phyloP scores from a whole-genome alignment of 2,329 filamentous ascomycete genomes.

The Fusarium circinatum region DNA sequence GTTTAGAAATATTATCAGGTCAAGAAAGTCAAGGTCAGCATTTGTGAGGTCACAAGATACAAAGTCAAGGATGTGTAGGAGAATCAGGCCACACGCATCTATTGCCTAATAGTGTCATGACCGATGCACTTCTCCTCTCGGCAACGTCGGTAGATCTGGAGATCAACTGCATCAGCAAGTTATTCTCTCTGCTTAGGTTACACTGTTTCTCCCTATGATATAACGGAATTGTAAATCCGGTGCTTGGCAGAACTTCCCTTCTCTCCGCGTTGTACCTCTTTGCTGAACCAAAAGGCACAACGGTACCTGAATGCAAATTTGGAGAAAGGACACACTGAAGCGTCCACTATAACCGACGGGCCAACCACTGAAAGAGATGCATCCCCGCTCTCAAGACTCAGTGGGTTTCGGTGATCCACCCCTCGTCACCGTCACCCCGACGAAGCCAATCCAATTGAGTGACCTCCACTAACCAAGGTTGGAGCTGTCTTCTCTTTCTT shows the following conservation, averaged over 20 bases:
- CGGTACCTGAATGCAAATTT: constrained; percentile 19
- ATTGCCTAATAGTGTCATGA: constrained; percentile 20
- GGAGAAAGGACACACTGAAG: constrained; percentile 20
- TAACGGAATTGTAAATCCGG: constrained; percentile 18
- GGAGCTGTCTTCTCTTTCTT: constrained; percentile 26
- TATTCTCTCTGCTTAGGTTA: too few relatives aligned
- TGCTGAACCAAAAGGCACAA: not conserved
- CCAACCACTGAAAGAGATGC: constrained; percentile 10
- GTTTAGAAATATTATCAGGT: fast-evolving
- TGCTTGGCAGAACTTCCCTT: not conserved
- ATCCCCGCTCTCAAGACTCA: constrained; percentile 16
- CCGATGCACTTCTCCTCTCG: constrained; percentile 33
- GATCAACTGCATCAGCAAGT: not conserved
- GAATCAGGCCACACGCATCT: constrained; percentile 30
- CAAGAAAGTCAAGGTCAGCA: not conserved
- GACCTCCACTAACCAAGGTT: constrained; percentile 22
- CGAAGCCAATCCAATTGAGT: not conserved
- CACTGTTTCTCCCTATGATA: not conserved
- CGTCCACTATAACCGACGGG: constrained; percentile 6
- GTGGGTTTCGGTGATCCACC: constrained; percentile 36
- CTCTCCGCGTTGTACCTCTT: constrained; percentile 4
- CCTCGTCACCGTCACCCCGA: constrained; percentile 37
- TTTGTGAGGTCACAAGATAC: not conserved
- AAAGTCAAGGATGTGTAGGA: not conserved
- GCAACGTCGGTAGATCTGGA: constrained; percentile 30